Evolutionary conservation across 768 basidiomycete species (phyloP), one percentile per base, ranked within the genome.

Genomic region (Mycena vulgaris): DNA sequence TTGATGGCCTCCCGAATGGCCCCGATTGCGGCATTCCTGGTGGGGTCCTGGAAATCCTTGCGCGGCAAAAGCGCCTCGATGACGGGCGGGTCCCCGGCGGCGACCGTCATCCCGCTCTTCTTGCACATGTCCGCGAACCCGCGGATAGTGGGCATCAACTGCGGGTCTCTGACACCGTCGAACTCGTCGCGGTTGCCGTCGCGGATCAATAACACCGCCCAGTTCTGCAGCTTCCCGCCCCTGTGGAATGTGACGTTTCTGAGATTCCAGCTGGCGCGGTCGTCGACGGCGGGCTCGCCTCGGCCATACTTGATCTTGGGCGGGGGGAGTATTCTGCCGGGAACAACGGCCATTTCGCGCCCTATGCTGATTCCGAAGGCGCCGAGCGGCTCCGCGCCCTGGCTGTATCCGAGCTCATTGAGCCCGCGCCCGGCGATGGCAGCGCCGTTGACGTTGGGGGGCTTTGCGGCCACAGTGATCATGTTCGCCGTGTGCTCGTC

Each of bases 251-350:
- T 89, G 74, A 92, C 85, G 49, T 86, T 84, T 53, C 87, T 87
- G 66, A 95, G 82, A 70, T 95, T 95, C 94, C 94, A 95, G 72
- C 89, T 88, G 0, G 92, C 95, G n/a, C 88, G 86, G 35, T 84
- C 87, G 64, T 94, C 88, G n/a, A 86, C 77, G 57, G 58, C 78
- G 62, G 78, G 83, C 49, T 62, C 81, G 76, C 76, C 84, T 74
- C 59, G 69, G 58, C 88, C 90, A 71, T 96, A 96, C 52, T 83
- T 84, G 73, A 95, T 81, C 5, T 75, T 78, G 0, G 94, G 95
- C 1, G 89, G 76, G 0, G 86, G 83, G 2, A 95, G 87, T 49
- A 92, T 87, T 40, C 94, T 89, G 5, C 85, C 92, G 4, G 94
- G 94, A 10, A 93, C 84, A 23, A 90, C 85, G 1, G 90, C 81